Evolutionary conservation across 148 eudicot genomes (phyloP), one percentile per base, ranked within the genome.

Genomic region (Drosera capensis): DNA sequence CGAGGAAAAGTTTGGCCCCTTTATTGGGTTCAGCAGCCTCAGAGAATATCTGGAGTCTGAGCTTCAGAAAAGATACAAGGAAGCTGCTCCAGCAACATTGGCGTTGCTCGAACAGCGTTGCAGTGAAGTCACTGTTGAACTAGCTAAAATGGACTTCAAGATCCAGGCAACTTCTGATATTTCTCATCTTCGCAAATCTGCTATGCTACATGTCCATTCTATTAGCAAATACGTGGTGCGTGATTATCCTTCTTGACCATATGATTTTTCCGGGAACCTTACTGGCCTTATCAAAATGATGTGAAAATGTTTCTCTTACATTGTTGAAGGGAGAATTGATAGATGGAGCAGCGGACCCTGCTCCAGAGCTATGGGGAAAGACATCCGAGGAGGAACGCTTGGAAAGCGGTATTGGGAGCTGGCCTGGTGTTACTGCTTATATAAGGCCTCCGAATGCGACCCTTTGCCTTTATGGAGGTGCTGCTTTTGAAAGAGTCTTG

Each of bases 341-440:
- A 45, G 85, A 81, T 52, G 99, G 99, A 59, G 94, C 99, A 49
- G 95, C 94, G 21, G 93, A 90, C 63, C 99, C 95, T 17, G 64
- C 82, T 40, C 99, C 99, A 31, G 94, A 85, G 64, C 94, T 84
- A 66, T 90, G 95, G 94, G 97, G 94, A 11, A 90, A 70, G 72
- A 80, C 99, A 63, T 78, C 95, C 42, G 78, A 78, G 25, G 94
- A 92, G 57, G 99, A 85, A 63, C 63, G 72, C 46, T 63, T 65
- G 51, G 87, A 85, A 58, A 90, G 94, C 76, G 88, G 86, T 18
- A 68, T 78, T 63, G 99, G 99, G 23, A 71, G 80, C 60, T 90
- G 99, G 99, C 95, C 99, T 30, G 86, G 99, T 58, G 71, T 85
- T 46, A 64, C 70, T 40, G 66, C 65, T 19, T 70, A 71, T 54